Evolutionary conservation across 2,329 filamentous ascomycete species (phyloP).

Genomic region (Aureobasidium sp.): DNA sequence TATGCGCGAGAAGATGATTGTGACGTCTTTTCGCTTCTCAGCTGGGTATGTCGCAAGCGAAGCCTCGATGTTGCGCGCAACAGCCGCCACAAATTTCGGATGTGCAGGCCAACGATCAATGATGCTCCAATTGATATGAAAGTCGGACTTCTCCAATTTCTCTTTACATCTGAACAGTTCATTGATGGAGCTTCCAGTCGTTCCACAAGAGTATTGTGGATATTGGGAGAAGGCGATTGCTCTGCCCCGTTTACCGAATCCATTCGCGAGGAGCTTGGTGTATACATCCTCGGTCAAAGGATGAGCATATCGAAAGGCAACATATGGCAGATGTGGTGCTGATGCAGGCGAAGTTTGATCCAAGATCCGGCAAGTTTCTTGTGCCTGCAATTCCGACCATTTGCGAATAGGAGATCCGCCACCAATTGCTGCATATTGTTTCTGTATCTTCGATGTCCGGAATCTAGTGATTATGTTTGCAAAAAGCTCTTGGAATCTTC

Average conservation of each 20-base stretch:
- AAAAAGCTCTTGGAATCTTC: neutral
- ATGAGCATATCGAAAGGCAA: conserved; percentile 91
- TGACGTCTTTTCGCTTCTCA: conserved; percentile 69
- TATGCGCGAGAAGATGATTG: conserved; percentile 94
- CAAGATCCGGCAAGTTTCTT: conserved; percentile 94
- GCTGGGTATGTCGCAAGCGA: conserved; percentile 77
- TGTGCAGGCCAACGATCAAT: conserved; percentile 98
- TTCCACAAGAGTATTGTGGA: conserved; percentile 96
- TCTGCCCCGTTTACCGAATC: conserved; percentile 81
- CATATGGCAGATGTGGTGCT: conserved; percentile 93
- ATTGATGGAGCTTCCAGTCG: conserved; percentile 90
- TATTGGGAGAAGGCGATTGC: conserved; percentile 98
- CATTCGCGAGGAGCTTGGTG: conserved; percentile 69
- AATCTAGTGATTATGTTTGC: conserved; percentile 68
- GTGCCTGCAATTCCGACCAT: conserved; percentile 91
- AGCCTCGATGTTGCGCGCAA: conserved; percentile 84
- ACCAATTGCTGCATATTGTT: conserved; percentile 91
- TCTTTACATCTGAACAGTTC: conserved; percentile 97
- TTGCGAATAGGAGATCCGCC: conserved; percentile 96
- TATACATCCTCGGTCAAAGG: conserved; percentile 96
- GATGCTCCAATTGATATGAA: conserved; percentile 79
- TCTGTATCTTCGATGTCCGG: conserved; percentile 89
- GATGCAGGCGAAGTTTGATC: conserved; percentile 87
- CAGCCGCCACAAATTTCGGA: conserved; percentile 79
- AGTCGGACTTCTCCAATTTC: conserved; percentile 67